These are phyloP conservation scores for Cryptococcus depauperatus DNA, from an alignment of 1,284 basidiomycete genomes.

Conservation along the genomic window DNA sequence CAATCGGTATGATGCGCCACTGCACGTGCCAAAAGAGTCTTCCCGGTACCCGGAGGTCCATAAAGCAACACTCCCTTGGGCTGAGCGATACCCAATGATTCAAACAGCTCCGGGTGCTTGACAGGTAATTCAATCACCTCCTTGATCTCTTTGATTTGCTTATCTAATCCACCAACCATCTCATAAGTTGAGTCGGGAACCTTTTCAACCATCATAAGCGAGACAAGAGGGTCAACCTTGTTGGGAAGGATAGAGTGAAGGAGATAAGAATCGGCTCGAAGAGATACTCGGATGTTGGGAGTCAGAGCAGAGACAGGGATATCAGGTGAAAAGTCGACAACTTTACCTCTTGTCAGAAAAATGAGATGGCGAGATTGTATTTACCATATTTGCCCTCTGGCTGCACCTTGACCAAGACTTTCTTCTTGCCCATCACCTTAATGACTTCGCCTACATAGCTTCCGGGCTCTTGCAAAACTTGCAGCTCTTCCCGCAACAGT, in stretches of 20 bases:
- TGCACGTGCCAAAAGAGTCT: conserved; percentile 85
- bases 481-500: conserved; percentile 83
- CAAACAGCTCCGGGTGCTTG: conserved; percentile 96
- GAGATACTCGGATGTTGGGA: conserved; percentile 82
- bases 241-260: conserved; percentile 90
- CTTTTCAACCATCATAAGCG: conserved; percentile 99
- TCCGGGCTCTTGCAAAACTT: conserved; percentile 90
- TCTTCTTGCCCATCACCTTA: conserved; percentile 99
- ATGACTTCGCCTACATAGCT: conserved; percentile 97
- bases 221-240: conserved; percentile 91
- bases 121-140: conserved; percentile 98
- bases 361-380: conserved; percentile 14
- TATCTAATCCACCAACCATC: conserved; percentile 98
- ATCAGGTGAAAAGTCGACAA: conserved; percentile 86
- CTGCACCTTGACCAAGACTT: conserved; percentile 96
- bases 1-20: conserved; percentile 98
- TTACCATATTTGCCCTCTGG: conserved; percentile 97
- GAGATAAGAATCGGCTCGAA: conserved; percentile 91
- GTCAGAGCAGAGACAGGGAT: conserved; percentile 76
- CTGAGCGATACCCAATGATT: conserved; percentile 91
- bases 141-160: conserved; percentile 98
- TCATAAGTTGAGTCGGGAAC: conserved; percentile 98
- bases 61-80: conserved; percentile 95
- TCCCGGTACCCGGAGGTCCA: conserved; percentile 94
- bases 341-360: conserved; percentile 46